Percentiles rank a stretch among this genome's conserved stretches.
Evolutionary conservation across 2,329 filamentous ascomycete species (phyloP).

Genomic region (Penicillium sp.): DNA sequence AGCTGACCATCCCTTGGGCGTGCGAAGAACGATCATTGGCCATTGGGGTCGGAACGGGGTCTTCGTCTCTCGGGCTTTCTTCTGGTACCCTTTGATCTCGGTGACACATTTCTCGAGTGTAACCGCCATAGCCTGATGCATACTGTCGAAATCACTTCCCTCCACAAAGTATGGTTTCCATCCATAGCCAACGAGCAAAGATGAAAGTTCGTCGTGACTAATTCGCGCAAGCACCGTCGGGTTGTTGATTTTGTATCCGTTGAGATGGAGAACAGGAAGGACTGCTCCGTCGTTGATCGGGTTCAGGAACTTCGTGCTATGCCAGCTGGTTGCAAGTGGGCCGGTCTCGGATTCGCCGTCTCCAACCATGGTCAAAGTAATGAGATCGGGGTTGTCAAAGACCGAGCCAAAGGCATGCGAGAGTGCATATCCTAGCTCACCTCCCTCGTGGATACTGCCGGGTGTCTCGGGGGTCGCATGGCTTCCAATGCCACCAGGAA

Average conservation of each 20-base stretch:
- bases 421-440: constrained; percentile 77
- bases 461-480: constrained; percentile 79
- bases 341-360: constrained; percentile 82
- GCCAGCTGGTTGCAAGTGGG: constrained; percentile 75
- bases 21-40: constrained; percentile 77
- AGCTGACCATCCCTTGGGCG: constrained; percentile 77
- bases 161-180: constrained; percentile 81
- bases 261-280: constrained; percentile 73
- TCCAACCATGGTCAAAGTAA: constrained; percentile 74
- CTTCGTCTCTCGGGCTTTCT: constrained; percentile 68
- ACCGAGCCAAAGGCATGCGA: constrained; percentile 77
- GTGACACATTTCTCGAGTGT: constrained; percentile 71
- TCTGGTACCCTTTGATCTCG: constrained; percentile 69
- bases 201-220: constrained; percentile 68
- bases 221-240: constrained; percentile 72
- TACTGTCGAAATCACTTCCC: constrained; percentile 68
- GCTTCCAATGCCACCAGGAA: constrained; percentile 74
- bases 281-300: constrained; percentile 76
- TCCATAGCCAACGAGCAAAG: constrained; percentile 71
- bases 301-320: constrained; percentile 79
- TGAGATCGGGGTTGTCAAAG: constrained; percentile 72
- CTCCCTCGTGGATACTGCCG: constrained; percentile 74
- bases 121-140: constrained; percentile 80
- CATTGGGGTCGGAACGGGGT: constrained; percentile 70
- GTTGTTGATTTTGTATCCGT: constrained; percentile 85